A percentile compares a stretch with the other conserved stretches of the same genome.
Evolutionary conservation across 129 eudicot species (phyloP).

Genomic region (Tanacetum coccineum): DNA sequence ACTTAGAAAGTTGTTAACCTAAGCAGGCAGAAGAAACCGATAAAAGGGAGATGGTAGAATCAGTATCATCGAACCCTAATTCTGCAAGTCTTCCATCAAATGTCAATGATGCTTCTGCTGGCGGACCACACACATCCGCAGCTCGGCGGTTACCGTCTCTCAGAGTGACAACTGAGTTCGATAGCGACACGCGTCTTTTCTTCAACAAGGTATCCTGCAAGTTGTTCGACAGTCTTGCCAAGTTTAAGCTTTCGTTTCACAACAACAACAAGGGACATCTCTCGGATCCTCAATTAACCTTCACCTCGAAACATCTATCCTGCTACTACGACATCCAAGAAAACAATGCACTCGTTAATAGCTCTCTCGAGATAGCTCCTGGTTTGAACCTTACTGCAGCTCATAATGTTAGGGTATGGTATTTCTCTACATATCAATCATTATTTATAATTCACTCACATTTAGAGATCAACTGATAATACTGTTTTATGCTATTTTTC

Average conservation of each 20-base stretch:
- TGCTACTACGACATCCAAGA: constrained; percentile 65
- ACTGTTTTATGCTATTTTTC: constrained; percentile 15
- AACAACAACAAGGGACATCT: constrained; percentile 64
- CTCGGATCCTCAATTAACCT: constrained; percentile 51
- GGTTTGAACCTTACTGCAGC: constrained; percentile 53
- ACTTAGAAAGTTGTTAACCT: too few relatives aligned
- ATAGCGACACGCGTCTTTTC: constrained; percentile 62
- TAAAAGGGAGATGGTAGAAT: constrained; percentile 17
- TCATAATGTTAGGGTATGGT: constrained; percentile 63
- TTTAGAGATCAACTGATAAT: background rate
- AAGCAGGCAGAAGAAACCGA: background rate
- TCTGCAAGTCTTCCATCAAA: constrained; percentile 1
- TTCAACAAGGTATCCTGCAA: constrained; percentile 78
- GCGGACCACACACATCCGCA: constrained; percentile 8
- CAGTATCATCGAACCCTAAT: constrained; percentile 10
- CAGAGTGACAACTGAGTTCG: constrained; percentile 74
- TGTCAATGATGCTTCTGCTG: background rate
- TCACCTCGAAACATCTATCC: constrained; percentile 54
- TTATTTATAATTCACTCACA: background rate
- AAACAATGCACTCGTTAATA: constrained; percentile 55
- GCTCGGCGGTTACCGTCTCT: constrained; percentile 38
- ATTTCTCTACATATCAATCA: background rate
- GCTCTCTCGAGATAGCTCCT: constrained; percentile 43
- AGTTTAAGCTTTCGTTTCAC: constrained; percentile 60
- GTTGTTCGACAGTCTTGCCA: constrained; percentile 57